These are phyloP conservation scores for Colletotrichum gloeosporioides DNA, from an alignment of 2,329 filamentous ascomycete genomes.

Conservation along the genomic window DNA sequence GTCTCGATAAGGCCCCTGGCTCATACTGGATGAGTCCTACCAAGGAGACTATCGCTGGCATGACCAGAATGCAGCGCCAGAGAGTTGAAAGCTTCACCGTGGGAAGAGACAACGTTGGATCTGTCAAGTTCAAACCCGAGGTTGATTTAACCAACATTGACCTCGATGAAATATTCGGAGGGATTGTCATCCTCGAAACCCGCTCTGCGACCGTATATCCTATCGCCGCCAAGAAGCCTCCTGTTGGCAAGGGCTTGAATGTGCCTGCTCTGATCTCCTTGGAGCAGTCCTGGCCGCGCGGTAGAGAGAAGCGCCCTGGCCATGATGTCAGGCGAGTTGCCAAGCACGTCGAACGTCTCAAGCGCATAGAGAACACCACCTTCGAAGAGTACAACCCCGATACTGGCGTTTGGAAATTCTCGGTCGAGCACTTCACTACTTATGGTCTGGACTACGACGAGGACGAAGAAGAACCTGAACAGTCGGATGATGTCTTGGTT, in stretches of 20 bases:
- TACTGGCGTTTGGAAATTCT: slow-evolving; percentile 89
- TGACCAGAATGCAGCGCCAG: slow-evolving; percentile 81
- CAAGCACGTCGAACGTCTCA: slow-evolving; percentile 84
- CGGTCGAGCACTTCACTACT: slow-evolving; percentile 94
- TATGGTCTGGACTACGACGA: slow-evolving; percentile 89
- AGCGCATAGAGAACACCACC: slow-evolving; percentile 78
- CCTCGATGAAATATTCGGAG: slow-evolving; percentile 78
- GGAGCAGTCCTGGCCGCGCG: slow-evolving; percentile 91
- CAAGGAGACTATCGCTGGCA: slow-evolving; percentile 74
- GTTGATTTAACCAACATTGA: slow-evolving; percentile 84
- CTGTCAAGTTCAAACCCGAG: slow-evolving; percentile 79
- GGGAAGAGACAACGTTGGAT: slow-evolving; percentile 81
- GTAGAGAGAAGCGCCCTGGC: slow-evolving; percentile 59
- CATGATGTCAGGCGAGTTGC: slow-evolving; percentile 68
- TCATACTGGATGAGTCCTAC: slow-evolving; percentile 87
- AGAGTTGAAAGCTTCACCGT: slow-evolving; percentile 78
- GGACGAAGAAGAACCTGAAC: slow-evolving; percentile 63
- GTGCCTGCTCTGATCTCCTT: slow-evolving; percentile 88
- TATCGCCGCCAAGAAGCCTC: slow-evolving; percentile 77
- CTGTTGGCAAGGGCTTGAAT: slow-evolving; percentile 86
- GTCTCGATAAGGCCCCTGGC: slow-evolving; percentile 63
- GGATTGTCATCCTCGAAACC: slow-evolving; percentile 76
- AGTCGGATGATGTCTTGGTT: not conserved
- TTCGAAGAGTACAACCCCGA: slow-evolving; percentile 82
- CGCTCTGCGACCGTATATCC: slow-evolving; percentile 91